phyloP scores from a whole-genome alignment of 768 basidiomycete genomes.

The Mycena rebaudengoi region DNA sequence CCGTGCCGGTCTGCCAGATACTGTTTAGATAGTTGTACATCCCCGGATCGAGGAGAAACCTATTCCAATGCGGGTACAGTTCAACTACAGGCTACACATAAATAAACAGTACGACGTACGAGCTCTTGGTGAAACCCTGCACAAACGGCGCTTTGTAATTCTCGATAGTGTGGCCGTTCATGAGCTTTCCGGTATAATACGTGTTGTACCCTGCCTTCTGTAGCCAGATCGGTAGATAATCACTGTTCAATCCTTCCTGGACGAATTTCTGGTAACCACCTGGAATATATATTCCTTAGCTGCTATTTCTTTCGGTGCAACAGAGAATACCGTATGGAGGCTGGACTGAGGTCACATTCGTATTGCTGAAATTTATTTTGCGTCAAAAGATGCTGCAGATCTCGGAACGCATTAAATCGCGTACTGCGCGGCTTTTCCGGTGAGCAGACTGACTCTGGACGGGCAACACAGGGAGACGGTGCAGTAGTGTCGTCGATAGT shows the following conservation, averaged over 20 bases:
- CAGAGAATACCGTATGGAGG: not conserved
- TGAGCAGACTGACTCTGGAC: not conserved
- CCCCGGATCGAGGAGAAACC: not conserved
- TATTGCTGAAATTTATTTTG: no score
- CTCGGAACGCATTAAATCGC: no score
- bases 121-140: not conserved
- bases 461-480: slow-evolving; percentile 5
- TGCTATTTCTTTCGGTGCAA: not conserved
- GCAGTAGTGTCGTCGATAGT: slow-evolving; percentile 1
- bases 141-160: not conserved
- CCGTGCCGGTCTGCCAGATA: not conserved
- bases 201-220: not conserved
- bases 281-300: not conserved
- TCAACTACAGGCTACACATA: no score
- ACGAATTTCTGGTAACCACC: not conserved
- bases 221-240: not conserved
- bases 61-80: no score
- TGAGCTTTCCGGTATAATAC: not conserved
- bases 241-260: not conserved
- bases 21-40: not conserved
- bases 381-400: no score
- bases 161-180: not conserved
- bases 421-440: not conserved
- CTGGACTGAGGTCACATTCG: not conserved
- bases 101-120: not conserved